Conservation (phyloP, 371 early-diverging fungal species). For the Mortierella sp. region DNA sequence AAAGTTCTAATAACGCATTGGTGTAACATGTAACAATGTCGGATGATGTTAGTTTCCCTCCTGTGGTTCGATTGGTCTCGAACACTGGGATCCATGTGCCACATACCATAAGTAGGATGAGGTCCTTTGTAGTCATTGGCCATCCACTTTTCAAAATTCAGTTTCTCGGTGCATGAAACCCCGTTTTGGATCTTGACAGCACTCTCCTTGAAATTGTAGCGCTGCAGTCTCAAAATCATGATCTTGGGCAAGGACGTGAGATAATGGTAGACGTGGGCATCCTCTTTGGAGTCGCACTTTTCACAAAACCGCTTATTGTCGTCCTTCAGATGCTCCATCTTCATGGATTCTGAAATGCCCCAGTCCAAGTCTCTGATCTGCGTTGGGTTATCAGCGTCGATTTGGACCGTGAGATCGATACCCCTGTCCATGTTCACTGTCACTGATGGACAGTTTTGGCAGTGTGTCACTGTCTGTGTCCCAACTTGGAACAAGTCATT, state of each 20-base stretch:
- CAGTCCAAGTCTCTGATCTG: constrained; percentile 38
- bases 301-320: constrained; percentile 51
- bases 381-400: constrained; percentile 30
- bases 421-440: constrained; percentile 18
- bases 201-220: constrained; percentile 36
- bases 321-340: constrained; percentile 40
- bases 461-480: constrained; percentile 31
- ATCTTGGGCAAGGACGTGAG: constrained; percentile 39
- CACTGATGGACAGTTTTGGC: constrained; percentile 29
- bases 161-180: constrained; percentile 33
- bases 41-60: no score
- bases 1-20: constrained; percentile 19
- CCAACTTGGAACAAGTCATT: constrained; percentile 39
- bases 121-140: constrained; percentile 18
- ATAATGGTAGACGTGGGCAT: constrained; percentile 34
- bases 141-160: constrained; percentile 44
- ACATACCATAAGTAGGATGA: constrained; percentile 26
- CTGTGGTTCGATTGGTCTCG: no score
- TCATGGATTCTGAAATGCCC: constrained; percentile 46
- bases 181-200: constrained; percentile 40
- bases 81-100: no score
- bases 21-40: no score
- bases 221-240: constrained; percentile 44
- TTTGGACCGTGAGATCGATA: constrained; percentile 40
- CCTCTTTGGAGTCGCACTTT: constrained; percentile 32